Evolutionary conservation across 169 alveolate genomes (phyloP).

Genomic region (Amoebophrya sp.): DNA sequence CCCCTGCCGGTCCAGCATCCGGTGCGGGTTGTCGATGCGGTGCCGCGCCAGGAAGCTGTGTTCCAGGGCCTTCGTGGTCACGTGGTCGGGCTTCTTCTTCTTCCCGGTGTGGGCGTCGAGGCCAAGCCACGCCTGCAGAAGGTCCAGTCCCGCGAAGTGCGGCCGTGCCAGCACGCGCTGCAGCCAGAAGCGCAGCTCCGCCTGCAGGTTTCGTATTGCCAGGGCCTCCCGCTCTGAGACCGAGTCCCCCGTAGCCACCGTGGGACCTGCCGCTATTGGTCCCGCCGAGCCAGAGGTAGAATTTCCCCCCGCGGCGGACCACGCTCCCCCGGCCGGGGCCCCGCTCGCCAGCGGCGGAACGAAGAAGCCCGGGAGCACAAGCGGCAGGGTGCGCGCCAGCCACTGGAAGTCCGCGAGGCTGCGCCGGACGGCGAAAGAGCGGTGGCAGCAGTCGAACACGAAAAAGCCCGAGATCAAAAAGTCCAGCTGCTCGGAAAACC

Average conservation of each 20-base stretch:
- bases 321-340: not conserved
- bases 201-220: not conserved
- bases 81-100: not conserved
- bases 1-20: not conserved
- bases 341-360: not conserved
- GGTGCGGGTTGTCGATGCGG: not conserved
- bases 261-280: too few species aligned
- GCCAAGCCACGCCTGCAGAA: not conserved
- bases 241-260: too few species aligned
- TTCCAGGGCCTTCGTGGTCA: not conserved
- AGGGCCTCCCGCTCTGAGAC: not conserved
- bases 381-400: not conserved
- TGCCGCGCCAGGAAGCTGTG: not conserved
- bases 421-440: not conserved
- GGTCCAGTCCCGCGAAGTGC: not conserved
- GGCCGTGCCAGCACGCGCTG: not conserved
- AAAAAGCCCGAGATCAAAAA: not conserved
- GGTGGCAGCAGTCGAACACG: too few species aligned
- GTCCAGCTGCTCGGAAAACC: not conserved
- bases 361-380: not conserved
- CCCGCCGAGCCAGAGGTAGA: too few species aligned
- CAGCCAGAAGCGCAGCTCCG: not conserved
- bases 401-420: not conserved
- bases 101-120: not conserved
- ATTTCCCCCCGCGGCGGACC: not conserved